Percentiles rank a stretch among this genome's conserved stretches.
Conservation (phyloP, 805 yeast genomes). For the Barnettozyma sp. region DNA sequence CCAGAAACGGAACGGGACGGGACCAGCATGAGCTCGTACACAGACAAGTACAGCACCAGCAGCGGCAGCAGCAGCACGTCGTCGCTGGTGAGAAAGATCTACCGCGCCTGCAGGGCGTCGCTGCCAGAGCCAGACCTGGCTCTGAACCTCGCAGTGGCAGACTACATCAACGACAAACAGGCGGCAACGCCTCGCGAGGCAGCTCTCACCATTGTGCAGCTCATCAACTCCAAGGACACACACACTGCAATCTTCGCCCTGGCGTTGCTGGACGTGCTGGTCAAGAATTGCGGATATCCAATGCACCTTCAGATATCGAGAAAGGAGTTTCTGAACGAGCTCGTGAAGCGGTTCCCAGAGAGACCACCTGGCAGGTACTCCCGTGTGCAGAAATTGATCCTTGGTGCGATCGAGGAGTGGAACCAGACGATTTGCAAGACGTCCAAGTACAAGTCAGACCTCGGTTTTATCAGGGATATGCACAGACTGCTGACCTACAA, state of each 20-base stretch:
- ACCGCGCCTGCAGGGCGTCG: conserved; percentile 83
- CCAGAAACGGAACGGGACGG: background rate
- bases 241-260: conserved; percentile 82
- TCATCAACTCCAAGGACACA: conserved; percentile 76
- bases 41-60: conserved; percentile 20
- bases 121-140: conserved; percentile 82
- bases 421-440: conserved; percentile 88
- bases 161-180: conserved; percentile 85
- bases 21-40: conserved; percentile 14
- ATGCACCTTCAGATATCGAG: conserved; percentile 91
- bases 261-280: conserved; percentile 77
- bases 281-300: conserved; percentile 97
- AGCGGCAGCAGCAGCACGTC: conserved; percentile 18
- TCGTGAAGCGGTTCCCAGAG: conserved; percentile 91
- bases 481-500: conserved; percentile 82
- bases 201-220: conserved; percentile 73
- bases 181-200: conserved; percentile 85
- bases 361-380: conserved; percentile 84
- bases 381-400: conserved; percentile 72
- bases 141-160: conserved; percentile 87
- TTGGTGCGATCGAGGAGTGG: conserved; percentile 96
- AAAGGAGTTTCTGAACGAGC: conserved; percentile 88
- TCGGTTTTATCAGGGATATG: conserved; percentile 92
- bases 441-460: conserved; percentile 82
- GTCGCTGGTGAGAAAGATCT: conserved; percentile 37